Evolutionary conservation across 768 basidiomycete species (phyloP), one percentile per base, ranked within the genome.

Genomic region (Mycena epipterygia): DNA sequence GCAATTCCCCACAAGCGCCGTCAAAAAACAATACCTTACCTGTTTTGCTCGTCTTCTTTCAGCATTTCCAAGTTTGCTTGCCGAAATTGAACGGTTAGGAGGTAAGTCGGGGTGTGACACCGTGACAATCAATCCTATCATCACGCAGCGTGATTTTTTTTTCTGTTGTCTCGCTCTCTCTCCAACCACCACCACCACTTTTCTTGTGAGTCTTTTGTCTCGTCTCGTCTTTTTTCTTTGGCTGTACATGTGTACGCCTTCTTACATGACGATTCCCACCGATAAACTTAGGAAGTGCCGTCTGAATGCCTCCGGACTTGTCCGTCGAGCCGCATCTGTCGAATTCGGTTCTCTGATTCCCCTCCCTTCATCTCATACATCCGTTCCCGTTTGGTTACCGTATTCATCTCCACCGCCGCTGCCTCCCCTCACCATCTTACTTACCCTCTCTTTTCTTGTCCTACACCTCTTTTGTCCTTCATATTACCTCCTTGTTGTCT

Each of bases 251-350:
- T 74, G 65, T 23, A 25, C 32, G 6, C 49, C 25, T 33, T 59
- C 63, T 56, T 41, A 53, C 53, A 73, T 60, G 57, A 68, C 58
- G 71, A 69, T 62, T 64, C 51, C 68, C 32, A 63, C 72, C 74
- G 65, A 65, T n/a, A 69, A 63, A 55, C 37, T 70, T 73, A 73
- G 72, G 72, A 73, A 73, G 72, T 73, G 72, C 72, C 72, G 72
- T 69, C 72, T 67, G 72, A 73, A 73, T 44, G 68, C 72, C 67
- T 73, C 72, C 68, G 52, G 55, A 44, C 61, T 30, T 46, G 23
- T 59, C 42, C 30, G 71, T 74, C 42, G 69, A 73, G 73, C 68
- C 35, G 68, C 71, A 52, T 57, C 41, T 72, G 71, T 68, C 67
- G 68, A 68, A 64, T 71, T 73, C 71, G 71, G 64, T 73, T 67